These are phyloP conservation scores for Gossypium anomalum DNA, from an alignment of 345 rosid genomes.

Conservation along the genomic window DNA sequence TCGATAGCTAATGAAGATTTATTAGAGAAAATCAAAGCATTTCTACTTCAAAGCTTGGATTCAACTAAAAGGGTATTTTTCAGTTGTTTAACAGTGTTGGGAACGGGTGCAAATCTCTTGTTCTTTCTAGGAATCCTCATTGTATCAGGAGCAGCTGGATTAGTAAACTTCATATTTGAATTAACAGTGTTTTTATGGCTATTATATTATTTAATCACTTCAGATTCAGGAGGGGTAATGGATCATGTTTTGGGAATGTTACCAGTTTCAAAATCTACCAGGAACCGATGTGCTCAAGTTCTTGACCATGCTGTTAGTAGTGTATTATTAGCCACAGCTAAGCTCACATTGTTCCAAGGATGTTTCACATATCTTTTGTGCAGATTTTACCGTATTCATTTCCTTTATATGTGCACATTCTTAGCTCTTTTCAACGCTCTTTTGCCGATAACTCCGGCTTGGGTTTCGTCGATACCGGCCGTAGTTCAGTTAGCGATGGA, in stretches of 20 bases:
- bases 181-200: constrained; percentile 4
- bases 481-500: constrained; percentile 3
- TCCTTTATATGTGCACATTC: constrained; percentile 14
- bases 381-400: constrained; percentile 14
- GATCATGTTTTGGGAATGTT: constrained; percentile 18
- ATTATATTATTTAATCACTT: constrained; percentile 6
- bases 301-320: constrained; percentile 14
- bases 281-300: constrained; percentile 13
- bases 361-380: constrained; percentile 16
- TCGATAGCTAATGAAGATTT: background rate
- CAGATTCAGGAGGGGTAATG: constrained; percentile 11
- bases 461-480: constrained; percentile 7
- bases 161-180: constrained; percentile 4
- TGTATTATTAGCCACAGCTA: constrained; percentile 6
- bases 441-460: constrained; percentile 5
- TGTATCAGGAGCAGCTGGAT: constrained; percentile 11
- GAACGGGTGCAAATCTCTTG: background rate
- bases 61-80: background rate
- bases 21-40: background rate
- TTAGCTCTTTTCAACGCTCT: constrained; percentile 6
- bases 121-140: constrained; percentile 10
- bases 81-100: background rate
- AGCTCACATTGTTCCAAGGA: constrained; percentile 15
- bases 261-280: constrained; percentile 6
- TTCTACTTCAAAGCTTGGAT: constrained; percentile 6